Conservation (phyloP, 108 stramenopile genomes). For the Skeletonema costatum region DNA sequence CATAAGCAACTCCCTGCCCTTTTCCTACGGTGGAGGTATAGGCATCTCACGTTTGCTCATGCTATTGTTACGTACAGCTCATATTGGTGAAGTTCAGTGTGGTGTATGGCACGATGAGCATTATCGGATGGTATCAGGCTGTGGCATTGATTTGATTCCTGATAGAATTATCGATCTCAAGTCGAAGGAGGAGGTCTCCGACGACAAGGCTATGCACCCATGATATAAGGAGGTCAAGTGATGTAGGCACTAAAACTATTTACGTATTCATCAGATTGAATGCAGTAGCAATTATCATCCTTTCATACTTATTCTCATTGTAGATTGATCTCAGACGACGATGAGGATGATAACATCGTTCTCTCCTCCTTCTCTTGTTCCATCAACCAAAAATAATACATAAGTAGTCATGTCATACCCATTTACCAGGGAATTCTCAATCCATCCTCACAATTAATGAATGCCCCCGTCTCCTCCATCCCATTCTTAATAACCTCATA, state of each 20-base stretch:
- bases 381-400: neutral
- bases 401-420: neutral
- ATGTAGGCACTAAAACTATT: too few relatives aligned
- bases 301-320: too few relatives aligned
- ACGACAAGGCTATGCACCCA: neutral
- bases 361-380: neutral
- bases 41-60: conserved; percentile 62
- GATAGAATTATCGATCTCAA: conserved; percentile 38
- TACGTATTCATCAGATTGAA: too few relatives aligned
- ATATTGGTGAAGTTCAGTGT: conserved; percentile 66
- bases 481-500: conserved; percentile 68
- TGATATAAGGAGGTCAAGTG: neutral
- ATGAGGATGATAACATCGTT: neutral
- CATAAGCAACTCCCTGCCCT: conserved; percentile 30
- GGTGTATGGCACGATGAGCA: conserved; percentile 61
- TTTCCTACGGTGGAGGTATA: conserved; percentile 56
- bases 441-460: conserved; percentile 90
- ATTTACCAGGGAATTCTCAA: conserved; percentile 84
- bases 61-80: conserved; percentile 51
- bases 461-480: conserved; percentile 74
- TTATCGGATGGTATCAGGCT: conserved; percentile 30
- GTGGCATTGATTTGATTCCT: conserved; percentile 56
- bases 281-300: too few relatives aligned
- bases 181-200: neutral
- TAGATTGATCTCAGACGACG: too few relatives aligned